phyloP scores from a whole-genome alignment of 2,329 filamentous ascomycete species.

The Nakataea oryzae region DNA sequence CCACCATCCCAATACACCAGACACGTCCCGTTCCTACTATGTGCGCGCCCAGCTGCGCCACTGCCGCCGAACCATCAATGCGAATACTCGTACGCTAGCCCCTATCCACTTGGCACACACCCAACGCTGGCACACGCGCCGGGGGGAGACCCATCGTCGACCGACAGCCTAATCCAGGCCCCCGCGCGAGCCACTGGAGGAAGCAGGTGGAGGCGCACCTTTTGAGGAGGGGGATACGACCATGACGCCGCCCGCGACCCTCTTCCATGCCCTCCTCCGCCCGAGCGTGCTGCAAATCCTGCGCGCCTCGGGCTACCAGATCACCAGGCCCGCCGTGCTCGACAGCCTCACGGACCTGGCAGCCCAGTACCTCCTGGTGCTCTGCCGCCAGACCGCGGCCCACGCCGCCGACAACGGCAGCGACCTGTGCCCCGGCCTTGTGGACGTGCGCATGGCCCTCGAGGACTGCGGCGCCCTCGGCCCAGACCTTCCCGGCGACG shows the following conservation, averaged over 20 bases:
- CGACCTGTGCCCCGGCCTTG: conserved; percentile 52
- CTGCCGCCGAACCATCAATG: not conserved
- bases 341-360: conserved; percentile 84
- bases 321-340: conserved; percentile 68
- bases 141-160: too few relatives aligned
- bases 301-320: conserved; percentile 81
- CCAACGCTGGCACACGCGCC: not conserved
- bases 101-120: not conserved
- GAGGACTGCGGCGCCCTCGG: conserved; percentile 68
- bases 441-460: conserved; percentile 78
- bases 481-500: conserved; percentile 62
- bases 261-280: conserved; percentile 68
- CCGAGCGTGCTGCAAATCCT: conserved; percentile 85
- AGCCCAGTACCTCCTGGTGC: conserved; percentile 65
- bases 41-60: not conserved
- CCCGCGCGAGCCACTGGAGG: too few relatives aligned
- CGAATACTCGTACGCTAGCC: not conserved
- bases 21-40: too few relatives aligned
- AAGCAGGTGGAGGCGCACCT: not conserved
- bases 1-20: not conserved
- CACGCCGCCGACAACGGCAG: conserved; percentile 61
- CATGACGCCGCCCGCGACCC: conserved; percentile 35
- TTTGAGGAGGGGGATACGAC: conserved; percentile 4
- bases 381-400: conserved; percentile 61
- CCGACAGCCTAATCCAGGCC: not conserved